Evolutionary conservation across 163 green algal genomes (phyloP).

Genomic region (Coccomyxa subellipsoidea): DNA sequence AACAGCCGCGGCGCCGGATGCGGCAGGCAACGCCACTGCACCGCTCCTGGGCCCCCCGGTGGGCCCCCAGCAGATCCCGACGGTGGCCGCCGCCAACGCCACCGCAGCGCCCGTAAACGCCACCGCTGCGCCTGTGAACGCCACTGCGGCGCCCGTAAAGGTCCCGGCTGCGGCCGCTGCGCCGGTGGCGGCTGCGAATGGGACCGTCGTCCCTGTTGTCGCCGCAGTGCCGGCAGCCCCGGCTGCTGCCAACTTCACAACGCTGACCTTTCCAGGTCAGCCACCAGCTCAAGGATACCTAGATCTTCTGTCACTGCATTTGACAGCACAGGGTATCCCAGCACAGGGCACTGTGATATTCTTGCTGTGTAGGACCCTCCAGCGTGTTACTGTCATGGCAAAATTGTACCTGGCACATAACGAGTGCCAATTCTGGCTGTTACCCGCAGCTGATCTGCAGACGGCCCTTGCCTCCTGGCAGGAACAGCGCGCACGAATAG

Average conservation of each 20-base stretch:
- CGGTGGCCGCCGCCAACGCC: neutral
- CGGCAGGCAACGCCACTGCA: neutral
- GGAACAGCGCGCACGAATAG: too few species aligned
- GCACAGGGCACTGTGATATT: neutral
- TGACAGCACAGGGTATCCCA: neutral
- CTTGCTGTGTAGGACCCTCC: too few species aligned
- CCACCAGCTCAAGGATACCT: neutral
- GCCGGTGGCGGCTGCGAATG: neutral
- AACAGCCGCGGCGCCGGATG: neutral
- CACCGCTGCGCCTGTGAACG: neutral
- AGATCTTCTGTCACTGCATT: neutral
- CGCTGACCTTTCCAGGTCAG: neutral
- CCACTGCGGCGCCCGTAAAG: neutral
- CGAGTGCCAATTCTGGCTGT: too few species aligned
- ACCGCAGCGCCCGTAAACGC: neutral
- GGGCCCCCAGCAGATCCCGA: constrained; percentile 1
- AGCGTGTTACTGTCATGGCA: too few species aligned
- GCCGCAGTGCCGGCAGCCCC: neutral
- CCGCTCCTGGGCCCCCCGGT: neutral
- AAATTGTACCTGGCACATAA: too few species aligned
- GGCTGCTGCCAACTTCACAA: neutral
- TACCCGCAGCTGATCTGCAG: too few species aligned
- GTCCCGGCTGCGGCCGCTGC: neutral
- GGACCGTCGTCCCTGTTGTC: neutral
- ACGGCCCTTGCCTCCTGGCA: too few species aligned